A percentile compares a stretch with the other conserved stretches of the same genome.
Conservation (phyloP, 495 filamentous ascomycete species). For the Penicillium pulvis region DNA sequence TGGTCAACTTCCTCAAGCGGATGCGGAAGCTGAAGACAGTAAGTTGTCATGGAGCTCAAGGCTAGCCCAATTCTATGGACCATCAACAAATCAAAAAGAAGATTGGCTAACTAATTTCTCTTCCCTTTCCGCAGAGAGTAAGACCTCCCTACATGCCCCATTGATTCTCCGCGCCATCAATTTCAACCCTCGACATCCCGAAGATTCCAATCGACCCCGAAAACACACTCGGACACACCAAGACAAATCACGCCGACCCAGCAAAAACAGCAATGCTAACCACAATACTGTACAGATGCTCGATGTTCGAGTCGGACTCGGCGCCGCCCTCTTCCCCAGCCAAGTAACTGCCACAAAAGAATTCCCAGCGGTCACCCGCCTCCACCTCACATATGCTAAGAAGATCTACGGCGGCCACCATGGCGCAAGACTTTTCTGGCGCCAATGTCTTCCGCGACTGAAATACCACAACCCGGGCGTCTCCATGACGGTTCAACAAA, state of each 20-base stretch:
- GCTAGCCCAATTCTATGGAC: background rate
- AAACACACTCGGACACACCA: background rate
- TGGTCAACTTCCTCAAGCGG: slow-evolving; percentile 78
- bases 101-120: slow-evolving; percentile 11
- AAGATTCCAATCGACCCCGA: background rate
- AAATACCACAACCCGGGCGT: slow-evolving; percentile 93
- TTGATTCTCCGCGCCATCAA: slow-evolving; percentile 17
- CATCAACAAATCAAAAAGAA: slow-evolving; percentile 6
- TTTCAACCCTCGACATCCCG: slow-evolving; percentile 6
- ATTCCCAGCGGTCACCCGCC: slow-evolving; percentile 64
- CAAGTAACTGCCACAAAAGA: slow-evolving; percentile 48
- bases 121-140: slow-evolving; percentile 30
- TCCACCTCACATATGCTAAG: slow-evolving; percentile 78
- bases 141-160: slow-evolving; percentile 27
- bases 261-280: slow-evolving; percentile 14
- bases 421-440: slow-evolving; percentile 91
- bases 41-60: slow-evolving; percentile 38
- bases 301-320: slow-evolving; percentile 71
- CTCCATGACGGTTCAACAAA: slow-evolving; percentile 77
- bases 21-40: slow-evolving; percentile 78
- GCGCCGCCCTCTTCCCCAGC: slow-evolving; percentile 76
- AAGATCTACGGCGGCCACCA: slow-evolving; percentile 63
- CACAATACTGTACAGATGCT: slow-evolving; percentile 57
- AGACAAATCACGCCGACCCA: background rate
- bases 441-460: slow-evolving; percentile 73